Percentiles rank a stretch among this genome's conserved stretches.
These are phyloP conservation scores for Dioscorea alata DNA, from an alignment of 106 monocot species.

Conservation along the genomic window DNA sequence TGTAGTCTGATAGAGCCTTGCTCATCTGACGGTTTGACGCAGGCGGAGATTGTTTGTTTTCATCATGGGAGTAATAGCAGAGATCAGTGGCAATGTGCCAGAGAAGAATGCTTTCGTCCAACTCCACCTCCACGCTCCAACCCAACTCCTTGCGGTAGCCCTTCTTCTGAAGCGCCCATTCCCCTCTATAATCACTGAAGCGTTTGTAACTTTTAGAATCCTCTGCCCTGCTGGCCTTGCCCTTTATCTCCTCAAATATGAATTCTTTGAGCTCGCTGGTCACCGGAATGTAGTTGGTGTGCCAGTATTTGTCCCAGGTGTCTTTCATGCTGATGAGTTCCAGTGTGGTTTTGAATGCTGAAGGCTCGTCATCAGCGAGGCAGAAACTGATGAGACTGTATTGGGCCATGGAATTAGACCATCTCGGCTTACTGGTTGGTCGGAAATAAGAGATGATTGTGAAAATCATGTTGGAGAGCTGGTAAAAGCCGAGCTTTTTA, in stretches of 20 bases:
- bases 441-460: not conserved
- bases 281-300: not conserved
- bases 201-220: constrained; percentile 9
- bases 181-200: constrained; percentile 8
- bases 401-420: constrained; percentile 25
- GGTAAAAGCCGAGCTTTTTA: not conserved
- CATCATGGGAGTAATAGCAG: constrained; percentile 8
- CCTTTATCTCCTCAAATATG: constrained; percentile 14
- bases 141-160: constrained; percentile 11
- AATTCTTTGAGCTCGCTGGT: not conserved
- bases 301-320: constrained; percentile 3
- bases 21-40: not conserved
- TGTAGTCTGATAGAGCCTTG: constrained; percentile 28
- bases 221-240: not conserved
- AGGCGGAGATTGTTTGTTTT: not conserved
- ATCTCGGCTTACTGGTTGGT: not conserved
- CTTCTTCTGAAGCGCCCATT: constrained; percentile 16
- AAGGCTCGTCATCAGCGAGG: not conserved
- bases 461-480: too few species aligned
- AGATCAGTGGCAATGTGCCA: constrained; percentile 48
- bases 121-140: constrained; percentile 29
- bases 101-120: constrained; percentile 39
- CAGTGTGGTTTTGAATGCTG: not conserved
- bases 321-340: not conserved
- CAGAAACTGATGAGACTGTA: constrained; percentile 20